A percentile compares a stretch with the other conserved stretches of the same genome.
Conservation (phyloP, 176 grass and related monocot species). For the Elaeis guineensis region DNA sequence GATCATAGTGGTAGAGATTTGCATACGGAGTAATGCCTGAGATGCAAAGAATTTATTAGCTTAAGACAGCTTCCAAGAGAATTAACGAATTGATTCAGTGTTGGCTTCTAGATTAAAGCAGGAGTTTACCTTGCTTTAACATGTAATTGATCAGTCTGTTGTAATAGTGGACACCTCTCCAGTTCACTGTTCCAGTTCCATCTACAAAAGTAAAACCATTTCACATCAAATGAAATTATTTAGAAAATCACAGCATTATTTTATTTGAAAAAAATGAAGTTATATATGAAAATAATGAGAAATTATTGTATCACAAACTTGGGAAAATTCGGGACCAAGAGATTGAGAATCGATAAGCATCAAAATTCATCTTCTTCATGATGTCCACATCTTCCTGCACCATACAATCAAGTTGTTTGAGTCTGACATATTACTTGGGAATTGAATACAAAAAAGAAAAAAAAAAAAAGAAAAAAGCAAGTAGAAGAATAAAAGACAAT, state of each 20-base stretch:
- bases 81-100: constrained; percentile 1
- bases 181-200: constrained; percentile 40
- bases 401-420: too few relatives aligned
- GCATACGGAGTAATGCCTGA: constrained; percentile 59
- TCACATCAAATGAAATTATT: too few relatives aligned
- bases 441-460: too few relatives aligned
- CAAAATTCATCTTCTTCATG: constrained; percentile 48
- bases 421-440: too few relatives aligned
- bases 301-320: constrained; percentile 5
- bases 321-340: constrained; percentile 65
- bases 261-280: neutral
- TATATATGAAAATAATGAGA: neutral
- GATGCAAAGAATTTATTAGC: constrained; percentile 3
- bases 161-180: constrained; percentile 57
- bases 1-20: constrained; percentile 71
- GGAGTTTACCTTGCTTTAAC: constrained; percentile 34
- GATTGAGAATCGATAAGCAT: constrained; percentile 56
- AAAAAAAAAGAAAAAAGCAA: too few relatives aligned
- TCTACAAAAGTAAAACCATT: constrained; percentile 15
- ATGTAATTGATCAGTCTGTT: constrained; percentile 57
- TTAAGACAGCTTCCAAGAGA: neutral
- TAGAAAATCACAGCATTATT: too few relatives aligned
- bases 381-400: constrained; percentile 49
- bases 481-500: too few relatives aligned
- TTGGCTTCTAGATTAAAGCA: neutral